Evolutionary conservation across 805 yeast species (phyloP).

Genomic region (Wickerhamomyces queroliae): DNA sequence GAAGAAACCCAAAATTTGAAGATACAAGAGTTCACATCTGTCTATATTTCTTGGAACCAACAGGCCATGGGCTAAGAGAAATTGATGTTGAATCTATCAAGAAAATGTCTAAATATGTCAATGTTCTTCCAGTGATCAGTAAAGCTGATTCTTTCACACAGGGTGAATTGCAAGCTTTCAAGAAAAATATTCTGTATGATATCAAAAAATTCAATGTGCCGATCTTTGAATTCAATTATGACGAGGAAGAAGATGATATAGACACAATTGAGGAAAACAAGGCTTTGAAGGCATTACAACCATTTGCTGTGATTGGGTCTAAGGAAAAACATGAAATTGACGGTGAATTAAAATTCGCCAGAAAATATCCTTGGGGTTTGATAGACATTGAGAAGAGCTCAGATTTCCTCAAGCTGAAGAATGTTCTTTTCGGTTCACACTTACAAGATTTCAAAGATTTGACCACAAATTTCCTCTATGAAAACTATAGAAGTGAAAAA

Average conservation of each 20-base stretch:
- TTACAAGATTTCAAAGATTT: constrained; percentile 75
- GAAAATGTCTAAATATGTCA: constrained; percentile 62
- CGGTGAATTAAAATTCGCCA: constrained; percentile 48
- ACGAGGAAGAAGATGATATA: constrained; percentile 65
- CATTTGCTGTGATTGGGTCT: constrained; percentile 67
- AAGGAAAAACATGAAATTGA: constrained; percentile 48
- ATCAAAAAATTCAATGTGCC: constrained; percentile 68
- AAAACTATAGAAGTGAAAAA: constrained; percentile 74
- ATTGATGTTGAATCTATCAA: constrained; percentile 71
- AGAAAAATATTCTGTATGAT: constrained; percentile 54
- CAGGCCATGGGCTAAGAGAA: constrained; percentile 76
- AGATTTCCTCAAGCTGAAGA: constrained; percentile 52
- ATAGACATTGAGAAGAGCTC: constrained; percentile 45
- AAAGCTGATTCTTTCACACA: constrained; percentile 69
- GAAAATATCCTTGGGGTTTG: constrained; percentile 76
- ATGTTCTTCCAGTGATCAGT: constrained; percentile 65
- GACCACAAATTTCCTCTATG: constrained; percentile 72
- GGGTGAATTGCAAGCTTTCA: constrained; percentile 52
- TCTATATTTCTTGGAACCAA: constrained; percentile 65
- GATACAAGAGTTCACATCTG: constrained; percentile 75
- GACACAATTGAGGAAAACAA: constrained; percentile 68
- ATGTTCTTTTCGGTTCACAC: constrained; percentile 78
- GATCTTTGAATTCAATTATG: constrained; percentile 63
- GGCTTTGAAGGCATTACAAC: constrained; percentile 57
- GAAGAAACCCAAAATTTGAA: constrained; percentile 77